These are phyloP conservation scores for Pseudogymnoascus sp. DNA, from an alignment of 2,329 filamentous ascomycete species.

Conservation along the genomic window DNA sequence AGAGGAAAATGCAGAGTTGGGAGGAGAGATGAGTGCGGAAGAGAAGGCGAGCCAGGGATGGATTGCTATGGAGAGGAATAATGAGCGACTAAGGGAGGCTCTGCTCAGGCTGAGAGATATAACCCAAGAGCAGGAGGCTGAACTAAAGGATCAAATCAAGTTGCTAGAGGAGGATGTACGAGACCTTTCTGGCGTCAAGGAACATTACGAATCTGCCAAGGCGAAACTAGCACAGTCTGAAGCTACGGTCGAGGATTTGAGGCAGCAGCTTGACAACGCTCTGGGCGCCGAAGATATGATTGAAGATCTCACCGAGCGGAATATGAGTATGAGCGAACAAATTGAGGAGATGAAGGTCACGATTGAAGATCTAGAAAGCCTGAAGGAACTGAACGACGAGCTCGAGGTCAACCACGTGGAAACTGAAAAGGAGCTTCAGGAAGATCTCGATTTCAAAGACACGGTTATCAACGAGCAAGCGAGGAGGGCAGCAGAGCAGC, in stretches of 20 bases:
- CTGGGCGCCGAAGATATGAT: conserved; percentile 89
- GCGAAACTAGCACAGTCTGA: conserved; percentile 68
- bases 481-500: conserved; percentile 65
- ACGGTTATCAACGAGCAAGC: conserved; percentile 74
- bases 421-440: conserved; percentile 87
- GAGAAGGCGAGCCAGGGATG: conserved; percentile 80
- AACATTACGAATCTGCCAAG: conserved; percentile 61
- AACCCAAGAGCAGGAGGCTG: conserved; percentile 74
- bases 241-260: conserved; percentile 71
- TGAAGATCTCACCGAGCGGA: conserved; percentile 81
- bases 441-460: conserved; percentile 86
- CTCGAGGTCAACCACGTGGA: conserved; percentile 89
- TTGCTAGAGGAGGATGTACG: conserved; percentile 65
- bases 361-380: conserved; percentile 77
- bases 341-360: conserved; percentile 74
- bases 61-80: conserved; percentile 85
- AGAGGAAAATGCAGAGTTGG: conserved; percentile 79
- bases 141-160: conserved; percentile 67
- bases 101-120: conserved; percentile 78
- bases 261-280: conserved; percentile 83
- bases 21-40: conserved; percentile 77
- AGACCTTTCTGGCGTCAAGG: conserved; percentile 58
- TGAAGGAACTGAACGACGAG: conserved; percentile 92
- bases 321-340: conserved; percentile 72
- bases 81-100: conserved; percentile 79